Conservation (phyloP, 2,329 filamentous ascomycete species). For the Escovopsis sp. region DNA sequence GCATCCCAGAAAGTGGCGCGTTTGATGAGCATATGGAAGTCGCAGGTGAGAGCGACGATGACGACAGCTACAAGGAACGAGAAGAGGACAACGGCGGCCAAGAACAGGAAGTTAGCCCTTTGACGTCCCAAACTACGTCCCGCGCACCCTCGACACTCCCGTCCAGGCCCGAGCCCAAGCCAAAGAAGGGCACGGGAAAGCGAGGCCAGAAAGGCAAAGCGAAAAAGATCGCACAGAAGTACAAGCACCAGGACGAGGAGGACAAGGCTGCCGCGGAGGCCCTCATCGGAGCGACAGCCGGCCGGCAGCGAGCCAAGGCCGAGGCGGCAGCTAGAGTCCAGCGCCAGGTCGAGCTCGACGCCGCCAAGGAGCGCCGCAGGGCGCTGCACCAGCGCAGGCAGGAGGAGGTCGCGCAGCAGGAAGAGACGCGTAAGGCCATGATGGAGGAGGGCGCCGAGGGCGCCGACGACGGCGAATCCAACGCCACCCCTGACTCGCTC, state of each 20-base stretch:
- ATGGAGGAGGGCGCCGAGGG: conserved; percentile 48
- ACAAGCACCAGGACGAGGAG: conserved; percentile 88
- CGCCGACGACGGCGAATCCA: conserved; percentile 40
- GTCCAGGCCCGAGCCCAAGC: background rate
- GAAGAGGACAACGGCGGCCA: conserved; percentile 11
- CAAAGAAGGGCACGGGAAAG: conserved; percentile 33
- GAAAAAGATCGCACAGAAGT: conserved; percentile 80
- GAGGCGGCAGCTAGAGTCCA: conserved; percentile 58
- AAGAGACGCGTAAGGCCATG: conserved; percentile 49
- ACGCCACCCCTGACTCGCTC: conserved; percentile 50
- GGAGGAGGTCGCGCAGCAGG: conserved; percentile 60
- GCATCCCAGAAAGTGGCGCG: no score
- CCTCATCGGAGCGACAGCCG: conserved; percentile 64
- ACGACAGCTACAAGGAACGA: conserved; percentile 7
- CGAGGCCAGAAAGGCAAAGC: conserved; percentile 70
- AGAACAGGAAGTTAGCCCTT: conserved; percentile 8
- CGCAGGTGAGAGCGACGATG: background rate
- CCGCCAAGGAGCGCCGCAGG: conserved; percentile 58
- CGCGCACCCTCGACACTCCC: conserved; percentile 3
- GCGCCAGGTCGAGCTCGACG: conserved; percentile 48
- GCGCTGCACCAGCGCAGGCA: conserved; percentile 69
- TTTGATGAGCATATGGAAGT: background rate
- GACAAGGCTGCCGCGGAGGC: conserved; percentile 72
- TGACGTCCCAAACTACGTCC: conserved; percentile 8
- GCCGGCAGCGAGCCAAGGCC: conserved; percentile 52